Evolutionary conservation across 768 basidiomycete species (phyloP).

Genomic region (Melanogaster broomeanus): DNA sequence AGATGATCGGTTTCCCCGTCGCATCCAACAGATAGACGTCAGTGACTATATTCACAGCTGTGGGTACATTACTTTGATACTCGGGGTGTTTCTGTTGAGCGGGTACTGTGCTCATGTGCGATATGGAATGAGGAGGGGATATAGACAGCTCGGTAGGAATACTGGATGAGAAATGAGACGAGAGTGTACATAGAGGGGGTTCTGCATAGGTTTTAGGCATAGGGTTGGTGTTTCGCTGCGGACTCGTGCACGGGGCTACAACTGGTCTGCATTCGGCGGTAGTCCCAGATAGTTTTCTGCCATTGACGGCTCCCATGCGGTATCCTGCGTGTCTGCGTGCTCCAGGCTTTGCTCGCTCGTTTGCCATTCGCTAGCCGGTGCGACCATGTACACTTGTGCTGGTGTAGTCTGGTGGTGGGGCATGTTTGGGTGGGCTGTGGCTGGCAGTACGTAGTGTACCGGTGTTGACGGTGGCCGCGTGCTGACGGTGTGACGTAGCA

Average conservation of each 20-base stretch:
- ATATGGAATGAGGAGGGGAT: too few relatives aligned
- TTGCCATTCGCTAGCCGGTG: not conserved
- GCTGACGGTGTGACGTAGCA: not conserved
- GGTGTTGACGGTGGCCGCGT: not conserved
- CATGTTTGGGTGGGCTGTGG: not conserved
- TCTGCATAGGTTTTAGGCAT: too few relatives aligned
- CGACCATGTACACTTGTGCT: not conserved
- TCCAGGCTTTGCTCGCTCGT: not conserved
- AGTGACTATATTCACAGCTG: not conserved
- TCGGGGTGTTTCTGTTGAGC: too few relatives aligned
- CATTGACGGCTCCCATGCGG: not conserved
- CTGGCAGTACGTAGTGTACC: not conserved
- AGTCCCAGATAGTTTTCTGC: not conserved
- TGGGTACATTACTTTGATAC: not conserved
- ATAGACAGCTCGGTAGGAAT: too few relatives aligned
- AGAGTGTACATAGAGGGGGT: too few relatives aligned
- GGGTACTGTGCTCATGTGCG: too few relatives aligned
- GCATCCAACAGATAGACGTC: conserved; percentile 1
- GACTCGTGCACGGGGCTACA: not conserved
- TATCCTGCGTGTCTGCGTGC: not conserved
- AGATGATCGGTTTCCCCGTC: too few relatives aligned
- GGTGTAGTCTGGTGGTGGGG: not conserved
- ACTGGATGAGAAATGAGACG: too few relatives aligned
- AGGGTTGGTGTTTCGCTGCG: too few relatives aligned
- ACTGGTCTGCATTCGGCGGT: not conserved